Base-by-base conservation (phyloP, 2,329 filamentous ascomycete species). In the Nemania diffusa region DNA sequence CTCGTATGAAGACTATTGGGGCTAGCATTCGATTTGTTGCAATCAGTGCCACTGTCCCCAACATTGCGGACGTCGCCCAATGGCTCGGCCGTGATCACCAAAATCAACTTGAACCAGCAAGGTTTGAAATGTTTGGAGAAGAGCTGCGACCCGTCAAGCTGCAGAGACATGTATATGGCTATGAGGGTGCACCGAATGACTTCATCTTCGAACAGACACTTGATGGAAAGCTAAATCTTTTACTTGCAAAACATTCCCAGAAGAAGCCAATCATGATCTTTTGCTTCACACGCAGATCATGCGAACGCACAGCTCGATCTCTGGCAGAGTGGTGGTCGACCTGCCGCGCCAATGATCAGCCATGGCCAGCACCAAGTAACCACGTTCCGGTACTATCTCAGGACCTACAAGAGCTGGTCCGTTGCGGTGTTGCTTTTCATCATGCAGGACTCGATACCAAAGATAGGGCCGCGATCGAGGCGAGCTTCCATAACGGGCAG, bases 241-340 rank as follows among this genome's bases (percentile, higher is more conserved):
- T n/a, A n/a, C n/a, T n/a, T n/a, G n/a, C n/a, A n/a, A n/a, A n/a
- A n/a, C n/a, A 93, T 77, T 89, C 88, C 0, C 83, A 88, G 51
- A 83, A 83, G 46, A 96, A 96, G 74, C 92, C 93, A 0, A 90
- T 93, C 20, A 91, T 97, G 84, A 82, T 97, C 0, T 97, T 97
- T 75, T 96, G 93, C 74, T 90, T 90, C 69, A 96, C 92, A 0
- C 83, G 92, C 40, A 91, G 89, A 67, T 91, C 91, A 0, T 89
- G 90, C 34, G 85, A 89, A 52, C 82, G 79, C 8, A 94, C 92
- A 1, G 92, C 93, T 9, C 87, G 86, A 62, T 79, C 87, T 48
- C 82, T 97, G 40, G 88, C 90, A 1, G 86, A 88, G 26, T 87
- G 88, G 80, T 95, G 91, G 89, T 79, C 80, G 1, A 81, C 79